These are phyloP conservation scores for Bryoerythrophyllum caledonicum DNA, from an alignment of 225 moss, liverwort and hornwort genomes.

Conservation along the genomic window DNA sequence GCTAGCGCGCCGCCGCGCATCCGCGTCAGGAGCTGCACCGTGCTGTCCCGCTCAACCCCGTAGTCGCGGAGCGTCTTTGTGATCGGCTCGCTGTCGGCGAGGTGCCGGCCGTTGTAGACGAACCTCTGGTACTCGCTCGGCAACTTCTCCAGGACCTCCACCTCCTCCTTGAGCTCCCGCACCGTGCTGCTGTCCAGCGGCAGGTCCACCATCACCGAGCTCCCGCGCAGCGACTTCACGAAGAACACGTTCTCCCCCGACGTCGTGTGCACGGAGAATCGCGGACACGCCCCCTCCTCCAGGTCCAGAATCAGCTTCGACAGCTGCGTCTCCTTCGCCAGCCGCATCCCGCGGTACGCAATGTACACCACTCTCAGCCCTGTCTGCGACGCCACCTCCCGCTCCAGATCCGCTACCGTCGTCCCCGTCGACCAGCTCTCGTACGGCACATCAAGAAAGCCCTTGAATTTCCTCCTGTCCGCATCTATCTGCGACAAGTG, in stretches of 20 bases:
- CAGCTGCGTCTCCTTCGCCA: slow-evolving; percentile 20
- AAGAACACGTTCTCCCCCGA: slow-evolving; percentile 44
- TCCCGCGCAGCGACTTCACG: slow-evolving; percentile 34
- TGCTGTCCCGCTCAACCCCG: slow-evolving; percentile 46
- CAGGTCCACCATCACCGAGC: slow-evolving; percentile 37
- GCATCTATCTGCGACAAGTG: slow-evolving; percentile 38
- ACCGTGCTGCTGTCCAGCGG: slow-evolving; percentile 36
- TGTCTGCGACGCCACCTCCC: slow-evolving; percentile 20
- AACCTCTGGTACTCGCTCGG: slow-evolving; percentile 35
- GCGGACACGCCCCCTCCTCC: slow-evolving; percentile 13
- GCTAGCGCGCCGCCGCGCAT: slow-evolving; percentile 28
- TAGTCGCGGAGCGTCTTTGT: slow-evolving; percentile 42
- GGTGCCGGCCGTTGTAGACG: slow-evolving; percentile 40
- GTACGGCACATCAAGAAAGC: slow-evolving; percentile 33
- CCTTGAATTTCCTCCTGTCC: slow-evolving; percentile 34
- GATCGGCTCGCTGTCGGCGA: slow-evolving; percentile 29
- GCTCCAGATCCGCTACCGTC: slow-evolving; percentile 30
- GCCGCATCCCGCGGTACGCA: slow-evolving; percentile 40
- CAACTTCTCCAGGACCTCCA: slow-evolving; percentile 31
- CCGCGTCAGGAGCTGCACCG: slow-evolving; percentile 36
- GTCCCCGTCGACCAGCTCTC: slow-evolving; percentile 17
- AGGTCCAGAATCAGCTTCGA: slow-evolving; percentile 33
- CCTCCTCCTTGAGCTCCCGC: slow-evolving; percentile 32
- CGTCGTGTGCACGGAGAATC: slow-evolving; percentile 47
- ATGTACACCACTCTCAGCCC: slow-evolving; percentile 32